phyloP scores from a whole-genome alignment of 2,329 filamentous ascomycete genomes.

The Aureobasidium sp. region DNA sequence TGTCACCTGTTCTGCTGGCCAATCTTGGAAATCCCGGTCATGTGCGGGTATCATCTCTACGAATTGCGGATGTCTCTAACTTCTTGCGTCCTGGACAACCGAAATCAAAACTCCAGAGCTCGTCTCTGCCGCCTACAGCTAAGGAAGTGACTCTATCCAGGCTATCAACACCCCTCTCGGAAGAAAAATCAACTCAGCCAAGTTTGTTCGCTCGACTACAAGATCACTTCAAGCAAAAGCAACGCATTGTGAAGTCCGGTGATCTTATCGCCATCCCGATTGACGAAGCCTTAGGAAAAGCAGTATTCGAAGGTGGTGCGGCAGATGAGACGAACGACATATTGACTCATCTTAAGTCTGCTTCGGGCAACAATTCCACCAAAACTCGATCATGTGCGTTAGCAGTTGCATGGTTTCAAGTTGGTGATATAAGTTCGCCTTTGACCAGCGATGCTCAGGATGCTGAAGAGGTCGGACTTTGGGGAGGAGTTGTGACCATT shows the following conservation, averaged over 20 bases:
- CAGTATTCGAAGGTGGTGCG: constrained; percentile 63
- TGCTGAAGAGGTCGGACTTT: constrained; percentile 59
- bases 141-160: constrained; percentile 83
- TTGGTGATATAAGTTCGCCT: constrained; percentile 60
- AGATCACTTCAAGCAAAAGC: constrained; percentile 74
- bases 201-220: constrained; percentile 82
- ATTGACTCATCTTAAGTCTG: constrained; percentile 1
- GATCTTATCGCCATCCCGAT: constrained; percentile 85
- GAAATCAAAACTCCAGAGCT: constrained; percentile 18
- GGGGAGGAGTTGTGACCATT: constrained; percentile 80
- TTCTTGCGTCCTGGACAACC: constrained; percentile 26
- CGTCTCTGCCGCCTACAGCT: constrained; percentile 49
- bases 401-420: constrained; percentile 81
- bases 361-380: constrained; percentile 29
- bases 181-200: constrained; percentile 75
- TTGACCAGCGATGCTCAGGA: constrained; percentile 40
- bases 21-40: constrained; percentile 76
- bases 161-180: constrained; percentile 79
- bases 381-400: constrained; percentile 17
- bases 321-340: constrained; percentile 57
- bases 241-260: constrained; percentile 73
- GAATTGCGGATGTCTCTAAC: constrained; percentile 34
- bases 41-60: constrained; percentile 65
- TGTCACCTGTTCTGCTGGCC: constrained; percentile 77
- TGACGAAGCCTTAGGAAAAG: constrained; percentile 74